Evolutionary conservation across 352 stramenopile species (phyloP), one percentile per base, ranked within the genome.

Genomic region (Phytopythium helicoides): DNA sequence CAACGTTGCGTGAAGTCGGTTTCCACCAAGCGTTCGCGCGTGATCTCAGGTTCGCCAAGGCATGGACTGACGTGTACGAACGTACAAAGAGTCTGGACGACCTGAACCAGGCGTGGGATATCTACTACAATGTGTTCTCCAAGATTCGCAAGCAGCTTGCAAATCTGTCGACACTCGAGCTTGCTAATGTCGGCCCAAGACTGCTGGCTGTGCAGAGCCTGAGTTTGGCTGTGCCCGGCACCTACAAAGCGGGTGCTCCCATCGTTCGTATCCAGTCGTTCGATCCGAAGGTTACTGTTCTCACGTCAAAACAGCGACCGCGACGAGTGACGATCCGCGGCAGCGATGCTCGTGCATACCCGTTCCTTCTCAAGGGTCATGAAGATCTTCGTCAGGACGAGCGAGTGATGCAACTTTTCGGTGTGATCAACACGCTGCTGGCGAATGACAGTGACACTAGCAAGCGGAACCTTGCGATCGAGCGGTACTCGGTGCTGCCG

Each of bases 301-400:
- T 99, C 31, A 97, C 95, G 23, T 99, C 93, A 34, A 99, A 99
- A 76, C 98, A 99, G 76, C 87, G 97, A 26, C 98, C 98, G 6
- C 85, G 98, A 34, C 99, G 98, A 69, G 97, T 99, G 15, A 95
- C 87, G n/a, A 97, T 99, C 52, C 75, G 95, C 37, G 98, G 98
- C 31, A 98, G 92, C 64, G 96, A 99, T 67, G 98, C 97, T 16
- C 96, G 98, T 54, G 82, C 98, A 49, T 99, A 99, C 73, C 85
- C 97, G 25, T 99, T 99, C 73, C 64, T 99, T 46, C 87, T 99
- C 12, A 99, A 99, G 79, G 98, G 97, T 5, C 97, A 99, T 68
- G 98, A 99, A 73, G 98, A 99, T 86, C 74, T 99, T 44, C 77
- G 98, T 15, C 98, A 99, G 76, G 98, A 99, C 68, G 98, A 99